These are phyloP conservation scores for Physcomitrium patens DNA, from an alignment of 225 moss, liverwort and hornwort genomes.

Conservation along the genomic window DNA sequence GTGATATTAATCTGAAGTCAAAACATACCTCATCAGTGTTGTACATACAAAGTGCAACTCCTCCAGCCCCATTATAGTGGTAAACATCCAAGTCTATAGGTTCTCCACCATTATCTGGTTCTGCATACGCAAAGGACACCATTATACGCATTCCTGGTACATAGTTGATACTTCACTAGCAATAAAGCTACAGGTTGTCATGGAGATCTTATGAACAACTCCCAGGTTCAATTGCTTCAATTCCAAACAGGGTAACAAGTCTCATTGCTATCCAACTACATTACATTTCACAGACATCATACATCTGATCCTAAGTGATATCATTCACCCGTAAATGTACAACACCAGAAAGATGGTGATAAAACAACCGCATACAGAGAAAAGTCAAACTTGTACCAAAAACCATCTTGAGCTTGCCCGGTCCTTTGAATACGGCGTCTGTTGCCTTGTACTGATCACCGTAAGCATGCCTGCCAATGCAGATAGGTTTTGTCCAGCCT, in stretches of 20 bases:
- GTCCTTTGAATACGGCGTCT: slow-evolving; percentile 81
- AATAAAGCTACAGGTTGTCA: neutral
- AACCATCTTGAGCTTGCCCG: slow-evolving; percentile 90
- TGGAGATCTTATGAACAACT: neutral
- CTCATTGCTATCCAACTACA: neutral
- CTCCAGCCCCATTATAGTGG: slow-evolving; percentile 79
- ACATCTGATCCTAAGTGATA: neutral
- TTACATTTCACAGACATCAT: neutral
- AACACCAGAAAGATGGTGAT: neutral
- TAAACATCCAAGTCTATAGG: slow-evolving; percentile 73
- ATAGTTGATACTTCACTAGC: neutral
- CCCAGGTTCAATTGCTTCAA: neutral
- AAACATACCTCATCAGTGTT: slow-evolving; percentile 86
- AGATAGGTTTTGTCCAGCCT: slow-evolving; percentile 92
- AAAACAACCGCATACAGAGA: slow-evolving; percentile 6
- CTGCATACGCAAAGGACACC: slow-evolving; percentile 37
- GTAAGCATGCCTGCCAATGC: slow-evolving; percentile 94
- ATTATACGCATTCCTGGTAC: neutral
- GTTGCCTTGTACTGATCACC: slow-evolving; percentile 98
- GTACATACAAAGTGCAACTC: slow-evolving; percentile 85
- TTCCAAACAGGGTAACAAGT: neutral
- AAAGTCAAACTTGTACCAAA: slow-evolving; percentile 56
- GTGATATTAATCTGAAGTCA: neutral
- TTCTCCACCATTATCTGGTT: slow-evolving; percentile 70
- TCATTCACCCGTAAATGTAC: slow-evolving; percentile 6